phyloP scores from a whole-genome alignment of 805 yeast species.

The Lachancea kluyveri region DNA sequence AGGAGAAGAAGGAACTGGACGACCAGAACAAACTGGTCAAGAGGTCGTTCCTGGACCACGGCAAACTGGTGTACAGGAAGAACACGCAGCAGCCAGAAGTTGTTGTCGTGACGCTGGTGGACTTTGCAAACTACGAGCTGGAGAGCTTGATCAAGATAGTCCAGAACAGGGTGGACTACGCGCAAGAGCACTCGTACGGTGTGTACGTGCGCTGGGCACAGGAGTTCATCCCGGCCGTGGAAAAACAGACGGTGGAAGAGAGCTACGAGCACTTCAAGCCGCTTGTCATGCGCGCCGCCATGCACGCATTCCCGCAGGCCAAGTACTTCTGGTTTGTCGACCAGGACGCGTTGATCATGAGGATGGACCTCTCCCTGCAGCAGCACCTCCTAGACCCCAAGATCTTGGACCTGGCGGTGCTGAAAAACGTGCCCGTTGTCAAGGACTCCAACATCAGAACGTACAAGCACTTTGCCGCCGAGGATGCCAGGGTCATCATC shows the following conservation, averaged over 20 bases:
- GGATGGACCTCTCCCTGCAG: conserved; percentile 53
- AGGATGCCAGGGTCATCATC: conserved; percentile 50
- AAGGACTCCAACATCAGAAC: conserved; percentile 38
- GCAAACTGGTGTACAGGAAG: conserved; percentile 42
- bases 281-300: conserved; percentile 65
- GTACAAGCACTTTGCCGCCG: conserved; percentile 50
- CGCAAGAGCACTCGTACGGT: conserved; percentile 75
- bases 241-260: conserved; percentile 35
- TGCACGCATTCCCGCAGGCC: conserved; percentile 88
- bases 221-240: conserved; percentile 65
- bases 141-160: conserved; percentile 61
- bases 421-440: conserved; percentile 65
- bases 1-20: conserved; percentile 25
- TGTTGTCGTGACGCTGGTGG: conserved; percentile 73
- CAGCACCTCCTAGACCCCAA: conserved; percentile 54
- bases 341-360: conserved; percentile 70
- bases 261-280: conserved; percentile 24
- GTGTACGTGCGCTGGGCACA: conserved; percentile 78
- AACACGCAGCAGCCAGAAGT: conserved; percentile 46
- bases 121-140: conserved; percentile 58
- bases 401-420: conserved; percentile 56
- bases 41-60: conserved; percentile 58
- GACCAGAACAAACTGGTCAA: conserved; percentile 39
- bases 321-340: conserved; percentile 87
- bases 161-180: conserved; percentile 85